These are phyloP conservation scores for Dionaea muscipula DNA, from an alignment of 179 eudicot genomes.

Conservation along the genomic window DNA sequence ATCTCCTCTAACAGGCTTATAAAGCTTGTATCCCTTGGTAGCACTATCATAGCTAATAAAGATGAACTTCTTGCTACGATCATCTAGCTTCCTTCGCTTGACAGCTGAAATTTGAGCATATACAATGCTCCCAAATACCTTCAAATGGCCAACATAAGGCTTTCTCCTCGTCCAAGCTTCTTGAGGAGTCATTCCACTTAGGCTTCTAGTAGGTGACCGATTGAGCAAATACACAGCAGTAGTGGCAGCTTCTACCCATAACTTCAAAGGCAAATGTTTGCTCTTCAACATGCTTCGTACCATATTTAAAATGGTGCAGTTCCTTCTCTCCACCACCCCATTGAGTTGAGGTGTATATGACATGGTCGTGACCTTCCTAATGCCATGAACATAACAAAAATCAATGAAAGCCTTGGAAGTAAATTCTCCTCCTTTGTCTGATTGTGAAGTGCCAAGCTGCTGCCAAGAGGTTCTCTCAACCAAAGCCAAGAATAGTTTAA, in stretches of 20 bases:
- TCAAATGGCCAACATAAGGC: background rate
- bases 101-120: constrained; percentile 5
- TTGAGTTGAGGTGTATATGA: constrained; percentile 7
- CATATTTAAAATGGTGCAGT: constrained; percentile 5
- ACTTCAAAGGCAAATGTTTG: constrained; percentile 6
- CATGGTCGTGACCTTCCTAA: constrained; percentile 3
- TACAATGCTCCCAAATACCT: background rate
- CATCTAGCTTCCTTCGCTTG: no score
- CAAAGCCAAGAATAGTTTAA: constrained; percentile 11
- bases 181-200: background rate
- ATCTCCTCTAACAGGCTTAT: no score
- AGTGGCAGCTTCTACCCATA: constrained; percentile 10
- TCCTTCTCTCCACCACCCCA: constrained; percentile 7
- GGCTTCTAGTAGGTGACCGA: background rate
- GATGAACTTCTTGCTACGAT: no score
- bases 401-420: background rate
- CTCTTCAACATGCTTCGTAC: constrained; percentile 9
- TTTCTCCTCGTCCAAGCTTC: background rate
- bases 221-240: constrained; percentile 5
- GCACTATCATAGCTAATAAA: no score
- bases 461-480: constrained; percentile 9
- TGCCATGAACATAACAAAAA: constrained; percentile 9
- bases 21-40: no score
- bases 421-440: no score
- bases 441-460: background rate